phyloP scores from a whole-genome alignment of 257 asterid species.

The Lycium barbarum region DNA sequence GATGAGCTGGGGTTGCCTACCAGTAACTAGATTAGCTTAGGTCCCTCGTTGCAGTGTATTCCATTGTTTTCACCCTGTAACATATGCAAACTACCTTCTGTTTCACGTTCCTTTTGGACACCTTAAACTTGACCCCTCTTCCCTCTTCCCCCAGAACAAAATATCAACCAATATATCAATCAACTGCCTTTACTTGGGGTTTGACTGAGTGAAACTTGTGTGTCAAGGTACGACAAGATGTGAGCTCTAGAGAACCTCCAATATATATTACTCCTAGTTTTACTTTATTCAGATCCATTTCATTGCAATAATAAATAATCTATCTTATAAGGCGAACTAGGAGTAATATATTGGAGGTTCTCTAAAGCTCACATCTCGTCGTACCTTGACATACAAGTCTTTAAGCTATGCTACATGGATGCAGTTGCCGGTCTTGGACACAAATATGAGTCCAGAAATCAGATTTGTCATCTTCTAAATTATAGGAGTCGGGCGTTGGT shows the following conservation, averaged over 20 bases:
- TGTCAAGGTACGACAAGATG: not conserved
- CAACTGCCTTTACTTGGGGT: not conserved
- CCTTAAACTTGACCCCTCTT: slow-evolving; percentile 1
- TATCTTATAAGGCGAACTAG: not conserved
- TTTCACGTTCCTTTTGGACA: not conserved
- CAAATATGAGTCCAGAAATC: not conserved
- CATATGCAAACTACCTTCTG: not conserved
- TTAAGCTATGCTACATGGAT: not conserved
- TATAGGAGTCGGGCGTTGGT: not conserved
- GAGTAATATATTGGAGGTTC: not conserved
- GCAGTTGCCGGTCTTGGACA: not conserved
- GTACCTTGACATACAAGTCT: not conserved
- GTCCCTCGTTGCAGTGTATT: not conserved
- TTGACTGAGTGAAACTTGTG: not conserved
- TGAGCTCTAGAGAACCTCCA: not conserved
- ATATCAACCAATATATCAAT: not conserved
- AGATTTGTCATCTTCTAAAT: not conserved
- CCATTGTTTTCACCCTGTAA: not conserved
- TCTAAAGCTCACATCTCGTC: not conserved
- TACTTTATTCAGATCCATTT: not conserved
- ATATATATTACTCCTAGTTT: not conserved
- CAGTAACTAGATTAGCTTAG: not conserved
- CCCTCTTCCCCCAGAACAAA: not conserved
- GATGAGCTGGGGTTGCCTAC: not conserved
- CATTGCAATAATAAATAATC: not conserved